phyloP scores from a whole-genome alignment of 129 eudicot species.

The Flaveria linearis region DNA sequence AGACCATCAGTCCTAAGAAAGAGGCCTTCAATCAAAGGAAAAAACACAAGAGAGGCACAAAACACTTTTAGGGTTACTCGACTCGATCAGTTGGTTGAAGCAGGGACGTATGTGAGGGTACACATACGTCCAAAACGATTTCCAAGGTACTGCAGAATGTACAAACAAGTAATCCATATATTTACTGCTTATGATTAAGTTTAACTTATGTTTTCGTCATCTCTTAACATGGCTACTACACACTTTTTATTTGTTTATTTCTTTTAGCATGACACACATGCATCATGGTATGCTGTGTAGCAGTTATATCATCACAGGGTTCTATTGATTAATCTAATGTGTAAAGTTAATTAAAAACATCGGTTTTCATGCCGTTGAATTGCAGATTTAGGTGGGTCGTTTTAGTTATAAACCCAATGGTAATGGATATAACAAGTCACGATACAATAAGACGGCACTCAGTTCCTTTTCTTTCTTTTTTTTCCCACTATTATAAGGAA shows the following conservation, averaged over 20 bases:
- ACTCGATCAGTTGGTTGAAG: constrained; percentile 71
- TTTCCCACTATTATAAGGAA: no score
- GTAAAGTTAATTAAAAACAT: neutral
- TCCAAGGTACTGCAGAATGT: constrained; percentile 57
- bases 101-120: constrained; percentile 86
- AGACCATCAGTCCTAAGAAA: constrained; percentile 58
- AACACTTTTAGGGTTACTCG: constrained; percentile 69
- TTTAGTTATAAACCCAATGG: neutral
- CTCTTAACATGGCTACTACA: neutral
- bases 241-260: neutral
- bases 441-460: no score
- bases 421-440: neutral
- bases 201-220: neutral
- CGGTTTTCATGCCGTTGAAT: neutral
- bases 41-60: constrained; percentile 87
- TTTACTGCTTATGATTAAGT: constrained; percentile 7
- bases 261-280: constrained; percentile 7
- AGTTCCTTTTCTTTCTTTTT: no score
- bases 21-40: constrained; percentile 84
- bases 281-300: neutral
- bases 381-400: constrained; percentile 17
- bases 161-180: constrained; percentile 2
- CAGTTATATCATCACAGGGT: neutral
- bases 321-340: neutral
- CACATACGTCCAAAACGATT: constrained; percentile 96